phyloP scores from a whole-genome alignment of 352 stramenopile genomes.

The Phytopythium chamaehyphon region DNA sequence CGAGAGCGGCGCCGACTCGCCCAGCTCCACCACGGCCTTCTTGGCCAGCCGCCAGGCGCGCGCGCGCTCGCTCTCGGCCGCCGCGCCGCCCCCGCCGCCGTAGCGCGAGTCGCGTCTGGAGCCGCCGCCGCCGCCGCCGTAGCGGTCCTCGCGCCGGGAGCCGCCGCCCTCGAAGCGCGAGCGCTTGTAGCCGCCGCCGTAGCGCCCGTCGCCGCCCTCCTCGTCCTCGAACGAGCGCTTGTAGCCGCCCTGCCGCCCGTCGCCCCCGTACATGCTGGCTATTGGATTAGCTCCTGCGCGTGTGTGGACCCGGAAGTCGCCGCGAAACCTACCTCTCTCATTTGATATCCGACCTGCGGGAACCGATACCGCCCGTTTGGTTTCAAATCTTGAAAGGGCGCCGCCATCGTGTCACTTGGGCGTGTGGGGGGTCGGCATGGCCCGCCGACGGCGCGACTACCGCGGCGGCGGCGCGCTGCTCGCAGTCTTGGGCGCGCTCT shows the following conservation, averaged over 20 bases:
- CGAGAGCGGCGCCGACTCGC: conserved; percentile 28
- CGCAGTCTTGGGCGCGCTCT: background rate
- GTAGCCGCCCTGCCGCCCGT: conserved; percentile 23
- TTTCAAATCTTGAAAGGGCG: too few species aligned
- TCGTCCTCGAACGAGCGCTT: conserved; percentile 68
- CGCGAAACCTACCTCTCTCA: too few species aligned
- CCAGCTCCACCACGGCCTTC: conserved; percentile 69
- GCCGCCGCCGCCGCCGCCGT: conserved; percentile 22
- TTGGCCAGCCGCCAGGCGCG: conserved; percentile 69
- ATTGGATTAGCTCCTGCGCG: too few species aligned
- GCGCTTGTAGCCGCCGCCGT: conserved; percentile 51
- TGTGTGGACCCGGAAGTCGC: too few species aligned
- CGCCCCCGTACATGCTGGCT: conserved; percentile 3
- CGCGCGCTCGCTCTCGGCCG: conserved; percentile 57
- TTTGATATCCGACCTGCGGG: too few species aligned
- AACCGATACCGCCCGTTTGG: too few species aligned
- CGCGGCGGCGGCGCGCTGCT: background rate
- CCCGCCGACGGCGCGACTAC: background rate
- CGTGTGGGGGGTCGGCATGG: too few species aligned
- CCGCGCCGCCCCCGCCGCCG: conserved; percentile 2
- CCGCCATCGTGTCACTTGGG: too few species aligned
- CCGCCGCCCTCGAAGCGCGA: conserved; percentile 40
- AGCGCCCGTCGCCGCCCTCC: conserved; percentile 22
- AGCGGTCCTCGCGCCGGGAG: conserved; percentile 17
- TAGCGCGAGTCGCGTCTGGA: too few species aligned